phyloP scores from a whole-genome alignment of 2,329 filamentous ascomycete species.

The Aspergillus quadrilineatus region DNA sequence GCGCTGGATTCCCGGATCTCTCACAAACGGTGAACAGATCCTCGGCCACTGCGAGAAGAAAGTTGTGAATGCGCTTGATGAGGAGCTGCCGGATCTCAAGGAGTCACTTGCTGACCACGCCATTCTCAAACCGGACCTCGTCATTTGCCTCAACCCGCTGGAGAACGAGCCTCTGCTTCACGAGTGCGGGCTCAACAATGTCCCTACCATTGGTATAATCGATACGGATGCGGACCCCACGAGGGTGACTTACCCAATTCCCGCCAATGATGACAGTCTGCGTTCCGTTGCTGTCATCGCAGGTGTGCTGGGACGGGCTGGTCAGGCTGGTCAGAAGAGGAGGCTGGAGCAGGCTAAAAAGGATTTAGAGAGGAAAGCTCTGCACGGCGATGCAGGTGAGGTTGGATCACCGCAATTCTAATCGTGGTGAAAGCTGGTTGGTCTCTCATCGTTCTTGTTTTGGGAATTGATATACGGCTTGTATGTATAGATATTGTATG shows the following conservation, averaged over 20 bases:
- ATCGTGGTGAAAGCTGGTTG: background rate
- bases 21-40: conserved; percentile 92
- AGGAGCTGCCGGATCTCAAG: conserved; percentile 63
- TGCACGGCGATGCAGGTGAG: background rate
- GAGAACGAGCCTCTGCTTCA: conserved; percentile 90
- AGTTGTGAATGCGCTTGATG: conserved; percentile 75
- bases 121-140: conserved; percentile 79
- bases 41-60: conserved; percentile 67
- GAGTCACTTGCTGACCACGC: conserved; percentile 62
- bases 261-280: conserved; percentile 94
- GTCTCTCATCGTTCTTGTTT: background rate
- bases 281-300: conserved; percentile 78
- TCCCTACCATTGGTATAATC: conserved; percentile 91
- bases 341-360: conserved; percentile 64
- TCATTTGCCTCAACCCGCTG: conserved; percentile 86
- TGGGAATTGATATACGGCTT: conserved; percentile 19
- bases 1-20: conserved; percentile 85
- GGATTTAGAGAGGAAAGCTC: conserved; percentile 54
- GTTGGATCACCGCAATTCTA: background rate
- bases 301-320: conserved; percentile 81
- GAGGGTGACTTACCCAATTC: conserved; percentile 94
- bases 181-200: conserved; percentile 82
- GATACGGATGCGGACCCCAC: conserved; percentile 92
- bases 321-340: conserved; percentile 69
- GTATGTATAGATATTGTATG: conserved; percentile 35